phyloP scores from a whole-genome alignment of 495 filamentous ascomycete genomes.

The Hyaloscypha hepaticicola region DNA sequence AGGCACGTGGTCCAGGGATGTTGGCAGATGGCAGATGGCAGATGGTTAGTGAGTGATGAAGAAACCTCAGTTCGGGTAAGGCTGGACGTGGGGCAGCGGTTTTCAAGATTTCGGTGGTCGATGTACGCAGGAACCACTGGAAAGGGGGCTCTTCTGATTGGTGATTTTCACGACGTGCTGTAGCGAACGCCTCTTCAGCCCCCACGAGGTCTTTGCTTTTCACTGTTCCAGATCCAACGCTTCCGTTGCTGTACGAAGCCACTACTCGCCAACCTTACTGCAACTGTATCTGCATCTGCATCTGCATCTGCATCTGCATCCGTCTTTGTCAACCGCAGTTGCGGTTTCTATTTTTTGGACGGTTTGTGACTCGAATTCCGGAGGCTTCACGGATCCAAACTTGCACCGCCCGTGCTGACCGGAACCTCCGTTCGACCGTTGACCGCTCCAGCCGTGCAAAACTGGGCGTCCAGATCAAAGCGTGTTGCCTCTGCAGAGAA shows the following conservation, averaged over 20 bases:
- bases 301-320: constrained; percentile 2
- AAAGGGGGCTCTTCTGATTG: background rate
- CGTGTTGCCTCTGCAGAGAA: background rate
- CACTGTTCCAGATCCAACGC: too few relatives aligned
- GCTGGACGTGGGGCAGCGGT: constrained; percentile 18
- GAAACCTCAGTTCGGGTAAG: constrained; percentile 18
- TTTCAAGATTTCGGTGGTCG: background rate
- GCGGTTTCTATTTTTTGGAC: background rate
- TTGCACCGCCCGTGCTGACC: constrained; percentile 3
- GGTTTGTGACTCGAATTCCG: background rate
- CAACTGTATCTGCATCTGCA: background rate
- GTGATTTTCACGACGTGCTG: constrained; percentile 17
- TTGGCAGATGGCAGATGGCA: background rate
- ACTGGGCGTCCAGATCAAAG: background rate
- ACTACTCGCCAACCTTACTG: constrained; percentile 14
- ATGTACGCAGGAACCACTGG: constrained; percentile 25
- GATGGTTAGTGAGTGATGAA: background rate
- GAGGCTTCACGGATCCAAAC: background rate
- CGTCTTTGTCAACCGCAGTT: background rate
- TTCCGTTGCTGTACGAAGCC: too few relatives aligned
- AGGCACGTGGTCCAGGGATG: background rate
- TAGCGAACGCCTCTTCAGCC: too few relatives aligned
- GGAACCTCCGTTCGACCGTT: constrained; percentile 18
- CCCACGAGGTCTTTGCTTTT: too few relatives aligned
- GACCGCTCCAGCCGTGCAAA: background rate